These are phyloP conservation scores for Dipteronia dyeriana DNA, from an alignment of 345 rosid genomes.

Conservation along the genomic window DNA sequence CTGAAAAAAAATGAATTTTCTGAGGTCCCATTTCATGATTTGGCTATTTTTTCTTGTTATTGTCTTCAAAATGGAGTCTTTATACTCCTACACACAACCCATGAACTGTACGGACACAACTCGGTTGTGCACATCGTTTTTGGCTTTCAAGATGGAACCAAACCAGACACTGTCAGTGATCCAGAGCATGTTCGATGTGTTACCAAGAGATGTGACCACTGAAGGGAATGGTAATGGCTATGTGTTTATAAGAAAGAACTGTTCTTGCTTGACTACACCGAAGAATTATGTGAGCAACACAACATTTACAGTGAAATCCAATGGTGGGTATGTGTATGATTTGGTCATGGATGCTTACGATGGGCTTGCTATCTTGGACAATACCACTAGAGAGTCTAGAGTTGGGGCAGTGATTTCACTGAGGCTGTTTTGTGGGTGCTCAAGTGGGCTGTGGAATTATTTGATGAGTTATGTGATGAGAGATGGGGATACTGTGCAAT, in stretches of 20 bases:
- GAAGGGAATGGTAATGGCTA: conserved; percentile 47
- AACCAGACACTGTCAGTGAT: conserved; percentile 66
- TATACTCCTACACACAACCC: conserved; percentile 47
- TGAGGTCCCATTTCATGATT: conserved; percentile 28
- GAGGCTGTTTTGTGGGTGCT: conserved; percentile 91
- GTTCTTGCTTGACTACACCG: conserved; percentile 68
- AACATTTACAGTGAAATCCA: conserved; percentile 74
- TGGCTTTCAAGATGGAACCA: conserved; percentile 70
- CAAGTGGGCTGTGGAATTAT: conserved; percentile 94
- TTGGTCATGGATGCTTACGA: conserved; percentile 64
- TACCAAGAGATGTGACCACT: conserved; percentile 61
- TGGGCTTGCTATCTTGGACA: conserved; percentile 71
- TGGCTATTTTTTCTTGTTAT: conserved; percentile 23
- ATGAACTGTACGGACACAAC: conserved; percentile 85
- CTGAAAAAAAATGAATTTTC: conserved; percentile 37
- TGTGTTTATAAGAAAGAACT: conserved; percentile 74
- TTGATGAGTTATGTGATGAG: conserved; percentile 83
- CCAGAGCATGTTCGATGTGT: conserved; percentile 90
- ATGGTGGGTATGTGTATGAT: conserved; percentile 56
- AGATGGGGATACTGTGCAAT: conserved; percentile 79
- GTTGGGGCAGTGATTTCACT: conserved; percentile 69
- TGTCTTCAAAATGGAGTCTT: conserved; percentile 20
- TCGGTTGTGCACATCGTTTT: conserved; percentile 78
- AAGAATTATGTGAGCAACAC: conserved; percentile 72
- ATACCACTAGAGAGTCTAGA: conserved; percentile 52